These are phyloP conservation scores for Xylogone sp. DNA, from an alignment of 2,329 filamentous ascomycete species.

Conservation along the genomic window DNA sequence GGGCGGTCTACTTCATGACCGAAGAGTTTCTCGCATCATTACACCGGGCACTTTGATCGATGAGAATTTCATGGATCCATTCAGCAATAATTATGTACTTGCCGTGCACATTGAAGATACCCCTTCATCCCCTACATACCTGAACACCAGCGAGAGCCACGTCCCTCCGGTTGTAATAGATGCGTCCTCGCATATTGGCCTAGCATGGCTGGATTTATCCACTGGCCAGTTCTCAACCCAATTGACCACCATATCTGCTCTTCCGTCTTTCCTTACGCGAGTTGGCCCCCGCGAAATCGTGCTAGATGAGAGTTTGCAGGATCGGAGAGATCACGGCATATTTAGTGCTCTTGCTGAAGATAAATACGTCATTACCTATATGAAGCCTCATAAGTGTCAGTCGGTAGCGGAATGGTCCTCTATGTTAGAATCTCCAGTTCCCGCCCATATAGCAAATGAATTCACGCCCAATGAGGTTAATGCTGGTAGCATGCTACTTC, in stretches of 20 bases:
- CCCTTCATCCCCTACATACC: slow-evolving; percentile 4
- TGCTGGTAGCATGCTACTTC: slow-evolving; percentile 76
- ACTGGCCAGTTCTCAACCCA: slow-evolving; percentile 94
- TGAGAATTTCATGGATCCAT: slow-evolving; percentile 94
- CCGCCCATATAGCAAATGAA: slow-evolving; percentile 42
- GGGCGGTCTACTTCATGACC: slow-evolving; percentile 79
- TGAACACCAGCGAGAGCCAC: slow-evolving; percentile 6
- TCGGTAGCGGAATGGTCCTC: slow-evolving; percentile 57
- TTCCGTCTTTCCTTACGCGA: slow-evolving; percentile 79
- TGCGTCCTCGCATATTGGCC: slow-evolving; percentile 52
- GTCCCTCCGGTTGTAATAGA: slow-evolving; percentile 3
- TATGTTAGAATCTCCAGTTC: slow-evolving; percentile 72
- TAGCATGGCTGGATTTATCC: slow-evolving; percentile 93
- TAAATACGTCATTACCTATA: slow-evolving; percentile 72
- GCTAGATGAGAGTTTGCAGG: slow-evolving; percentile 60
- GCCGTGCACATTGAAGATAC: slow-evolving; percentile 60
- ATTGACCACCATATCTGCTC: slow-evolving; percentile 60
- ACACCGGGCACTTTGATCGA: slow-evolving; percentile 96
- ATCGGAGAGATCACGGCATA: slow-evolving; percentile 56
- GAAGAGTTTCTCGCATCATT: slow-evolving; percentile 80
- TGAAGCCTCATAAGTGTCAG: slow-evolving; percentile 38
- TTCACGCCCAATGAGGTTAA: slow-evolving; percentile 69
- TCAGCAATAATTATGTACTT: slow-evolving; percentile 88
- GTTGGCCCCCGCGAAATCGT: slow-evolving; percentile 84
- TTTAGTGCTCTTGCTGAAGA: slow-evolving; percentile 70